Evolutionary conservation across 2,329 filamentous ascomycete species (phyloP).

Genomic region (Dothiorella sarmentorum): DNA sequence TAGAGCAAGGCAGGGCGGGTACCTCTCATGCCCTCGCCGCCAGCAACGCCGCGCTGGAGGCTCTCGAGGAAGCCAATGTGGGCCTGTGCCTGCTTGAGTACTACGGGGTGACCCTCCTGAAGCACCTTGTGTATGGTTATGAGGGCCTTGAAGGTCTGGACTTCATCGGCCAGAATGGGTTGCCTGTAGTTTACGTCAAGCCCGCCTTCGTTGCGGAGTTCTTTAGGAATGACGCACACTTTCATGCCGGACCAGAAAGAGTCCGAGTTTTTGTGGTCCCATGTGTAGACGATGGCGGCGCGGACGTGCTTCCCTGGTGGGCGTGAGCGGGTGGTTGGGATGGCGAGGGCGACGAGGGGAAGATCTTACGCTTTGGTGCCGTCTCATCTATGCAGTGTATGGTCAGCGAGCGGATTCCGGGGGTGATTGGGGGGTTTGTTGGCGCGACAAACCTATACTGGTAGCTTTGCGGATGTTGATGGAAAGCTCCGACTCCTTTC

Average conservation of each 20-base stretch:
- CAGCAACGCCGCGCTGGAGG: conserved; percentile 75
- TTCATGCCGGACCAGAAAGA: conserved; percentile 99
- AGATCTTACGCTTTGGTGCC: conserved; percentile 59
- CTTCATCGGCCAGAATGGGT: conserved; percentile 95
- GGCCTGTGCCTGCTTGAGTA: conserved; percentile 81
- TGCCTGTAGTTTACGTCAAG: conserved; percentile 55
- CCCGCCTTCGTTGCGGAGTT: conserved; percentile 1
- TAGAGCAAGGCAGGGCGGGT: conserved; percentile 24
- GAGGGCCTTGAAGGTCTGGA: conserved; percentile 97
- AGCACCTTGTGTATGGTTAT: conserved; percentile 97
- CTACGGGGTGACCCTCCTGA: conserved; percentile 89
- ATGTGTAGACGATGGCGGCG: conserved; percentile 96
- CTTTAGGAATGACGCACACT: conserved; percentile 58
- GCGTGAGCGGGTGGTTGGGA: conserved; percentile 31
- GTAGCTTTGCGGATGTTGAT: conserved; percentile 67
- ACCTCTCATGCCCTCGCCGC: conserved; percentile 76
- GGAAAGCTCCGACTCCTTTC: conserved; percentile 62
- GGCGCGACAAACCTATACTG: conserved; percentile 50
- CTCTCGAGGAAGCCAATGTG: conserved; percentile 92
- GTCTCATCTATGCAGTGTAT: conserved; percentile 52
- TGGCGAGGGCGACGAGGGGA: neutral
- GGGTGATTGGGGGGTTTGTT: neutral
- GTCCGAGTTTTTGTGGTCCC: conserved; percentile 94
- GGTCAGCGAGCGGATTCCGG: conserved; percentile 21
- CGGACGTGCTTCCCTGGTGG: conserved; percentile 82